Evolutionary conservation across 2,329 filamentous ascomycete genomes (phyloP), one percentile per base, ranked within the genome.

Genomic region (Alternaria sp.): DNA sequence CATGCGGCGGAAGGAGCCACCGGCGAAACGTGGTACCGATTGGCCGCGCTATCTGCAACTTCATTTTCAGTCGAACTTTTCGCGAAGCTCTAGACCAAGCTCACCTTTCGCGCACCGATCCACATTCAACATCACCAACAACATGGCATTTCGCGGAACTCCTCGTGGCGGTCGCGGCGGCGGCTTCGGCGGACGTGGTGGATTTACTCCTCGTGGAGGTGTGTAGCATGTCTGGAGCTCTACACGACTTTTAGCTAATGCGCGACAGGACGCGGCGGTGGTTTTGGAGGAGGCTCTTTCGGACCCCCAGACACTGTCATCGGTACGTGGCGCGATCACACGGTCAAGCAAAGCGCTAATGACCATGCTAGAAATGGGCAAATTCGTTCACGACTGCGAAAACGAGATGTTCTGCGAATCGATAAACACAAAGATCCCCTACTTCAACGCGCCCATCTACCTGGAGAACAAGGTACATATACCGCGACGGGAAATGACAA

Each of bases 361-460:
- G 12, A n/a, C 17, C 45, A 32, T 44, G 4, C 54, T 87, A 90
- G 96, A 97, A 84, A 93, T 99, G 91, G 96, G 96, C 81, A 89
- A 88, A 70, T 97, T 98, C 83, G 83, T 97, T 80, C 96, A 99
- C 85, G 90, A 93, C 62, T 95, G 92, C 84, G 96, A 99, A 83
- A 95, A 95, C 81, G 96, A 99, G 83, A 96, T 99, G 87, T 91
- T 99, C 74, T 97, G 95, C 91, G 90, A 93, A 83, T 96, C 92
- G 72, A 91, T 91, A 83, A 98, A 97, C 86, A 86, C 91, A 75
- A 98, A 98, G 85, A 91, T 99, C 69, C 96, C 96, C 66, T 97
- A 97, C 86, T 99, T 99, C 90, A 98, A 97, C 86, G 96, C 96
- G 66, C 93, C 93, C 72, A 97, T 99, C 82, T 99, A 96, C 85